Conservation (phyloP, 1,284 basidiomycete species). For the Ustilago esculenta region DNA sequence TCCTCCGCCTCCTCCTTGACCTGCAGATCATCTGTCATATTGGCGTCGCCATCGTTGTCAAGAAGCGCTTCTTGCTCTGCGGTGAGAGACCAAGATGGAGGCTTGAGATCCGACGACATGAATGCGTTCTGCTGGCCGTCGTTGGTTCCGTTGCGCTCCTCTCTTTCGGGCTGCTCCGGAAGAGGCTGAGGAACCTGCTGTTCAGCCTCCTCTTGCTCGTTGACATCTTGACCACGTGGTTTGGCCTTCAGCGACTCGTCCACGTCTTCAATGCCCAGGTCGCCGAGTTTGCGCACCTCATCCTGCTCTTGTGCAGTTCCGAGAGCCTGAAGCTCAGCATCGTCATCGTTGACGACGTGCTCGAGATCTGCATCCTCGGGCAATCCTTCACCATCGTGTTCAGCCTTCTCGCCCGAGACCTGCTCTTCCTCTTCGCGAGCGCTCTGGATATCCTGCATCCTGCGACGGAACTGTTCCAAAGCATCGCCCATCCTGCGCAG, state of each 20-base stretch:
- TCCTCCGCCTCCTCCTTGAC: constrained; percentile 68
- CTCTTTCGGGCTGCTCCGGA: constrained; percentile 60
- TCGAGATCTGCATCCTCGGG: constrained; percentile 73
- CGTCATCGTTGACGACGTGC: constrained; percentile 78
- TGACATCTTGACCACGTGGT: constrained; percentile 59
- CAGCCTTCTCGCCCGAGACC: constrained; percentile 59
- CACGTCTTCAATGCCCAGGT: constrained; percentile 55
- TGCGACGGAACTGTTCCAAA: constrained; percentile 82
- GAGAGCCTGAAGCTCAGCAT: constrained; percentile 85
- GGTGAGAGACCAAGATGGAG: constrained; percentile 14
- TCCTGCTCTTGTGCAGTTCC: constrained; percentile 78
- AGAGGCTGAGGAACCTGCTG: constrained; percentile 33
- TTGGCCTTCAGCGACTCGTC: constrained; percentile 61
- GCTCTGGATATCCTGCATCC: constrained; percentile 84
- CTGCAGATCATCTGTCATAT: constrained; percentile 71
- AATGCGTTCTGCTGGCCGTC: constrained; percentile 55
- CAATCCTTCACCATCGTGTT: constrained; percentile 70
- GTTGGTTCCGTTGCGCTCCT: constrained; percentile 59
- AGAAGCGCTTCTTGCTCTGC: constrained; percentile 36
- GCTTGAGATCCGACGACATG: constrained; percentile 54
- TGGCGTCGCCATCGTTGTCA: constrained; percentile 36
- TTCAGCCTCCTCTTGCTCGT: constrained; percentile 27
- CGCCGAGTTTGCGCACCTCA: constrained; percentile 75
- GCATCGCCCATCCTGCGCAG: constrained; percentile 86
- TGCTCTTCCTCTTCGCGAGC: constrained; percentile 67